These are phyloP conservation scores for Aciculoconidium aculeatum DNA, from an alignment of 805 yeast species.

Conservation along the genomic window DNA sequence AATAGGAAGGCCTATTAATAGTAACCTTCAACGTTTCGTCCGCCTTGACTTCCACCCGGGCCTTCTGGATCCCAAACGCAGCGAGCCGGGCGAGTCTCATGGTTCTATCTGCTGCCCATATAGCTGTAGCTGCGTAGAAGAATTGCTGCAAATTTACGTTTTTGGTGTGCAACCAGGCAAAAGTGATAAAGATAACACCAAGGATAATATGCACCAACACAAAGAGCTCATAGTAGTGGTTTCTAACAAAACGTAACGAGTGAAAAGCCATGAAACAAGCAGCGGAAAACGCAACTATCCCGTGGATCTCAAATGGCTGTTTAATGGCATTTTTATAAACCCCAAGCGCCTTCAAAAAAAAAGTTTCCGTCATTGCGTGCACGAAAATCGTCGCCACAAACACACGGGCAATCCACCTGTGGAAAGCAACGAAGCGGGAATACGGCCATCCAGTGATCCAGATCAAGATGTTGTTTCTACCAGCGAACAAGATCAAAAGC, in stretches of 20 bases:
- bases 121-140: constrained; percentile 47
- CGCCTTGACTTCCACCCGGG: constrained; percentile 34
- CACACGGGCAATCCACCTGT: constrained; percentile 28
- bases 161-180: constrained; percentile 43
- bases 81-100: constrained; percentile 50
- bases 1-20: constrained; percentile 46
- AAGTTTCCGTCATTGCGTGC: constrained; percentile 44
- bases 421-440: constrained; percentile 35
- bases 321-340: constrained; percentile 2
- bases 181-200: constrained; percentile 39
- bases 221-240: constrained; percentile 31
- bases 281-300: constrained; percentile 32
- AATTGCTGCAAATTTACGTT: constrained; percentile 26
- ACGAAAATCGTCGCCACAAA: constrained; percentile 1
- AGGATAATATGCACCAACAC: constrained; percentile 26
- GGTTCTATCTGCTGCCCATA: constrained; percentile 69
- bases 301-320: constrained; percentile 21
- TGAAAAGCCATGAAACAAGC: constrained; percentile 27
- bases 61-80: constrained; percentile 55
- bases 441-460: constrained; percentile 55
- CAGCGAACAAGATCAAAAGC: constrained; percentile 49
- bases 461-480: constrained; percentile 56
- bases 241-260: constrained; percentile 25
- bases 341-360: constrained; percentile 6
- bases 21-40: constrained; percentile 44